These are phyloP conservation scores for Cyberlindnera maclurae DNA, from an alignment of 805 yeast genomes.

Conservation along the genomic window DNA sequence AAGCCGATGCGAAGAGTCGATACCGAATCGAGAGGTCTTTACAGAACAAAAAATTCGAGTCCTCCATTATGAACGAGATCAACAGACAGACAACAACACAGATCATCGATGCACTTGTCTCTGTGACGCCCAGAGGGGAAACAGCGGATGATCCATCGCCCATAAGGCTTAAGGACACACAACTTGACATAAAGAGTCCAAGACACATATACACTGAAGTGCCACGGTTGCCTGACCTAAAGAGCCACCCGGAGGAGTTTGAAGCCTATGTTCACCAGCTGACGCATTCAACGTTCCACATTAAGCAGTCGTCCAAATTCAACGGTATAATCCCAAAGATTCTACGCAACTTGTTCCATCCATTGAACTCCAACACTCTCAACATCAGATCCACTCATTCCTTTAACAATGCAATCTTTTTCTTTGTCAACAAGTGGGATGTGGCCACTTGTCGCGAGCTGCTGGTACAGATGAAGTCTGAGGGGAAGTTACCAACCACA, in stretches of 20 bases:
- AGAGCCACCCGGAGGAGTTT: constrained; percentile 20
- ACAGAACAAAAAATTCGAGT: constrained; percentile 5
- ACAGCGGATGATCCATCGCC: constrained; percentile 8
- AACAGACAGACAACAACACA: constrained; percentile 16
- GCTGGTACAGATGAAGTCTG: constrained; percentile 33
- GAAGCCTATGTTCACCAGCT: constrained; percentile 29
- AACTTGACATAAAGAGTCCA: constrained; percentile 2
- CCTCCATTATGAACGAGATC: constrained; percentile 10
- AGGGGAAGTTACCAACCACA: constrained; percentile 27
- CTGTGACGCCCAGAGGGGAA: constrained; percentile 20
- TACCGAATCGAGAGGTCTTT: constrained; percentile 2
- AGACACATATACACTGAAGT: constrained; percentile 26
- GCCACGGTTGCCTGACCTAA: constrained; percentile 30
- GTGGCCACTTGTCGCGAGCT: constrained; percentile 33
- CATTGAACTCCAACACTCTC: constrained; percentile 28
- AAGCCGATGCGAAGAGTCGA: constrained; percentile 14
- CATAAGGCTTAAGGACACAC: constrained; percentile 7
- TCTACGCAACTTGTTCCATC: constrained; percentile 32
- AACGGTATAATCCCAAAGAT: constrained; percentile 33
- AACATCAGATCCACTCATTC: constrained; percentile 25
- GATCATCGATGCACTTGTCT: constrained; percentile 20
- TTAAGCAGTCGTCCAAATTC: constrained; percentile 29
- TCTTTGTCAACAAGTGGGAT: constrained; percentile 31
- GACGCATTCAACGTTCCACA: constrained; percentile 31
- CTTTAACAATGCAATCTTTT: constrained; percentile 35